Evolutionary conservation across 345 rosid genomes (phyloP).

Genomic region (Eucalyptus sp.): DNA sequence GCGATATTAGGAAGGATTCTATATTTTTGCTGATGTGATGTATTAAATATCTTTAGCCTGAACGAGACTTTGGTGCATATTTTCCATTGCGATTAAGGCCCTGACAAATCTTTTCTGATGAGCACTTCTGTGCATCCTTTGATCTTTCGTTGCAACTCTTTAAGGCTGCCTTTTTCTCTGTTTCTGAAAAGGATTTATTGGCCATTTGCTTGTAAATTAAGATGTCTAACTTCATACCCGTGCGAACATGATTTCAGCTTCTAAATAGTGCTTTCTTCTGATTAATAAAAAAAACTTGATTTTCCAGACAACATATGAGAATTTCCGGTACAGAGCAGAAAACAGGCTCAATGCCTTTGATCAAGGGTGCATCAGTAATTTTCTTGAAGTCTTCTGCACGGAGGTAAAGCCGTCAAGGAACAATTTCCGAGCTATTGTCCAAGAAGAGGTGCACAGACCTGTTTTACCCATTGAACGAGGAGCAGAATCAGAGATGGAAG

Average conservation of each 20-base stretch:
- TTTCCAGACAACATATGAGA: constrained; percentile 91
- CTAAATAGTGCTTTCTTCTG: neutral
- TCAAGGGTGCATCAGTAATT: constrained; percentile 51
- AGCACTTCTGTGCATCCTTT: neutral
- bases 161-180: neutral
- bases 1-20: neutral
- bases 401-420: constrained; percentile 65
- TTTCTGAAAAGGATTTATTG: neutral
- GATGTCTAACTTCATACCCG: neutral
- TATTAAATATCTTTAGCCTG: neutral
- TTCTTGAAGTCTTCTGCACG: constrained; percentile 68
- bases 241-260: neutral
- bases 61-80: neutral
- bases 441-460: constrained; percentile 43
- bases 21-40: neutral
- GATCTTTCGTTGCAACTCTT: neutral
- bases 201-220: neutral
- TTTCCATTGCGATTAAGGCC: neutral
- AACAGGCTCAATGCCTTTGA: constrained; percentile 50
- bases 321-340: constrained; percentile 80
- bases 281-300: neutral
- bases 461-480: constrained; percentile 34
- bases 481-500: constrained; percentile 31
- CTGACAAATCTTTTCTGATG: neutral
- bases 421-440: constrained; percentile 54